Evolutionary conservation across 75 land plant genomes (phyloP), one percentile per base, ranked within the genome.

Genomic region (Azolla pinnata): DNA sequence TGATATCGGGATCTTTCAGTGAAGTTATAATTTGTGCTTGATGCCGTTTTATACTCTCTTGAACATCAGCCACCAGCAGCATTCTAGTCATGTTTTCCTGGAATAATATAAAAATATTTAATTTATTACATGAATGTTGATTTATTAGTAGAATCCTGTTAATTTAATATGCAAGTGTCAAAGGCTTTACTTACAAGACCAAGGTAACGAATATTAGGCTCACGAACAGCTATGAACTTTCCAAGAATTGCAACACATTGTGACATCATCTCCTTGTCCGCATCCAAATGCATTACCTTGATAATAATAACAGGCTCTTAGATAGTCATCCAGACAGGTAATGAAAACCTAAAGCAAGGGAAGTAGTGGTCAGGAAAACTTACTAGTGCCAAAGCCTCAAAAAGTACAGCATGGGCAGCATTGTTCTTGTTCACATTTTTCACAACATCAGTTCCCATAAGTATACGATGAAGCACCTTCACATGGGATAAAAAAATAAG

Each of bases 51-150:
- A 95, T 90, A 25, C 85, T 84, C 54, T 95, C 99, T 49, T 95
- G 97, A 25, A 95, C 88, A 75, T 95, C 99, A 44, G 97, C 70
- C 4, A 95, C 97, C 85, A 90, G 69, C 33, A 95, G 68, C 99
- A 95, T 95, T 61, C 99, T 75, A 24, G 97, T 83, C 99, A 95
- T 95, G 56, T 95, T 95, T 66, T 95, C 97, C 99, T 95, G 88
- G 70, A 81, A 4, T 28, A 57, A n/a, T n/a, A n/a, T n/a, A n/a
- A n/a, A n/a, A n/a, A n/a, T n/a, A n/a, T n/a, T n/a, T n/a, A n/a
- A n/a, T n/a, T n/a, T n/a, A n/a, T n/a, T n/a, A n/a, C n/a, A n/a
- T n/a, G n/a, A n/a, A n/a, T n/a, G 18, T 27, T 9, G 16, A 14
- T 61, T 30, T 57, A 60, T n/a, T 17, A 35, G 9, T 24, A 2